Evolutionary conservation across 73 alveolate genomes (phyloP), one percentile per base, ranked within the genome.

Genomic region (Loxodes magnus): DNA sequence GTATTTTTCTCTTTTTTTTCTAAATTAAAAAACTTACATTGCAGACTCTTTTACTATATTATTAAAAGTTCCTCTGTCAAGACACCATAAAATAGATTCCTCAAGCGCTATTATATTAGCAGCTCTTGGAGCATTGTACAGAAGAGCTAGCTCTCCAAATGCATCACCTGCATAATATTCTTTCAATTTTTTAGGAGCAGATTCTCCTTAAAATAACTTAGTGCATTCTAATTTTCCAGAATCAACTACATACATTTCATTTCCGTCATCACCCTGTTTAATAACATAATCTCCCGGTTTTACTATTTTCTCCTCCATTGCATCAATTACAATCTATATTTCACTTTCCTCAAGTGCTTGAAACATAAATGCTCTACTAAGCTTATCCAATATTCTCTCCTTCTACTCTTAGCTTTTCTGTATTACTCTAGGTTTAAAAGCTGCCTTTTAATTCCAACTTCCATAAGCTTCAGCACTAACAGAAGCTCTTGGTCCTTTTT

Each of bases 391-490:
- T 20, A 83, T 83, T 66, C 89, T 66, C 49, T 64, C 31, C 63
- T 49, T 59, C 51, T 69, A 53, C 14, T 64, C 90, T 10, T 64
- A 82, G 4, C 78, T 46, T 50, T 88, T 88, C 6, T 58, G 74
- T 38, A 80, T 73, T 4, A 67, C 78, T 65, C 89, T 68, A 14
- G 94, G 81, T 3, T 54, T 64, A 53, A 55, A 84, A 30, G 68
- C 93, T 34, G 77, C 85, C 56, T 81, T 84, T 44, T 76, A 67
- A 63, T 92, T 92, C 74, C 78, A 83, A 22, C 41, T 62, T 27
- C 99, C 99, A 53, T 63, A 92, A 5, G 92, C 97, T 72, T 92
- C 97, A 25, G 97, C 96, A 51, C 94, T 76, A 33, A 72, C 96
- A 39, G 90, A 77, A 22, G 81, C 81, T 35, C 93, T 55, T 38